Evolutionary conservation across 106 monocot genomes (phyloP).

Genomic region (Triglochin maritima): DNA sequence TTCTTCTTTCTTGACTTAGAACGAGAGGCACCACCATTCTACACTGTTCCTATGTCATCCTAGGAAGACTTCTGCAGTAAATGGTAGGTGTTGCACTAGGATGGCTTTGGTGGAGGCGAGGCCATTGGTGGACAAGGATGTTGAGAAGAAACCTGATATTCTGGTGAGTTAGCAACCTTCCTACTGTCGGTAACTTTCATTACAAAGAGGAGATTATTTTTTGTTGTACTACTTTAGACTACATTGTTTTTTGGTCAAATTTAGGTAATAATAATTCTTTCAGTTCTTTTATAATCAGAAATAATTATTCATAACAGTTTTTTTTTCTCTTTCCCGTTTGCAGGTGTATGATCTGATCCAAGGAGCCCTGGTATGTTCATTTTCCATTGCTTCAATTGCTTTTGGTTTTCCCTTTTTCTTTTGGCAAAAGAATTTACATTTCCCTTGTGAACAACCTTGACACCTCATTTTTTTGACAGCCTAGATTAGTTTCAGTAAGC

Average conservation of each 20-base stretch:
- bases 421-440: neutral
- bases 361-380: conserved; percentile 51
- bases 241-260: neutral
- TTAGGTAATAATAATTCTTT: neutral
- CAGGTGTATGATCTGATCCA: conserved; percentile 78
- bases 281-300: neutral
- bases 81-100: neutral
- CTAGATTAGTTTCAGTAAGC: too few relatives aligned
- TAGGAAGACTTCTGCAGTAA: neutral
- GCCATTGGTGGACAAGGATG: conserved; percentile 17
- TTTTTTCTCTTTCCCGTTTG: conserved; percentile 11
- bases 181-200: neutral
- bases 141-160: conserved; percentile 19
- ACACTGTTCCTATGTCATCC: neutral
- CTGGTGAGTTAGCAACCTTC: conserved; percentile 33
- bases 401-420: neutral
- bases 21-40: neutral
- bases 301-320: neutral
- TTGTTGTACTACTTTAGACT: too few relatives aligned
- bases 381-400: neutral
- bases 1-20: neutral
- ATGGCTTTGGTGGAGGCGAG: conserved; percentile 46
- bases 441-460: neutral
- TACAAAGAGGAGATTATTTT: too few relatives aligned
- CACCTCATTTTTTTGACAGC: too few relatives aligned